These are phyloP conservation scores for Dillenia suffruticosa DNA, from an alignment of 164 flowering plant species.

Conservation along the genomic window DNA sequence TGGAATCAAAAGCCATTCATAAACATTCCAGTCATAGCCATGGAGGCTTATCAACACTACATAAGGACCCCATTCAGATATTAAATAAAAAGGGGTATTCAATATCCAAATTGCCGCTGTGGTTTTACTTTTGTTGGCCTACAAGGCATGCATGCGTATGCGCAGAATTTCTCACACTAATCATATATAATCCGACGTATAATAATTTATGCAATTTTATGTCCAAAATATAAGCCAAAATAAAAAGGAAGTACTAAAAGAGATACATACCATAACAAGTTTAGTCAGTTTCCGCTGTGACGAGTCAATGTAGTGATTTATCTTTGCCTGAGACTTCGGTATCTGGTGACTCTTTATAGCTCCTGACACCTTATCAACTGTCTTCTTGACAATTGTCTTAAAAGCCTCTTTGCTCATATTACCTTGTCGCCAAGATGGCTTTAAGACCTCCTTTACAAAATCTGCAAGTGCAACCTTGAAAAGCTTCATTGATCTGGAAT, in stretches of 20 bases:
- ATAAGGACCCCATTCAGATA: too few species aligned
- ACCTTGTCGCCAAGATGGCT: constrained; percentile 98
- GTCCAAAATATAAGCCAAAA: neutral
- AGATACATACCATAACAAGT: constrained; percentile 76
- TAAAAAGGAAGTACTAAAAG: neutral
- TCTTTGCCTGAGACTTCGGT: constrained; percentile 84
- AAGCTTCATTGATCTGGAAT: constrained; percentile 74
- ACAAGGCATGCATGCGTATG: too few species aligned
- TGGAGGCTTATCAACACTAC: too few species aligned
- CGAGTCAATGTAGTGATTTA: constrained; percentile 80
- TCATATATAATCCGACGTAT: neutral
- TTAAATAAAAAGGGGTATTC: too few species aligned
- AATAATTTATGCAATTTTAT: neutral
- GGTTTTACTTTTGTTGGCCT: too few species aligned
- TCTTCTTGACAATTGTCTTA: constrained; percentile 96
- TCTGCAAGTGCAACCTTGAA: constrained; percentile 78
- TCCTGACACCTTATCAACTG: constrained; percentile 93
- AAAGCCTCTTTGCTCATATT: constrained; percentile 99
- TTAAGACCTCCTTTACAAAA: constrained; percentile 91
- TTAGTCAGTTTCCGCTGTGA: constrained; percentile 82
- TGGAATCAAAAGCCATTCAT: too few species aligned
- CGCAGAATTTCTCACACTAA: neutral
- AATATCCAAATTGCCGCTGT: too few species aligned
- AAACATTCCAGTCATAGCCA: too few species aligned
- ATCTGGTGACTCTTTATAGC: constrained; percentile 78